Conservation (phyloP, 495 filamentous ascomycete genomes). For the Neurospora sp. region DNA sequence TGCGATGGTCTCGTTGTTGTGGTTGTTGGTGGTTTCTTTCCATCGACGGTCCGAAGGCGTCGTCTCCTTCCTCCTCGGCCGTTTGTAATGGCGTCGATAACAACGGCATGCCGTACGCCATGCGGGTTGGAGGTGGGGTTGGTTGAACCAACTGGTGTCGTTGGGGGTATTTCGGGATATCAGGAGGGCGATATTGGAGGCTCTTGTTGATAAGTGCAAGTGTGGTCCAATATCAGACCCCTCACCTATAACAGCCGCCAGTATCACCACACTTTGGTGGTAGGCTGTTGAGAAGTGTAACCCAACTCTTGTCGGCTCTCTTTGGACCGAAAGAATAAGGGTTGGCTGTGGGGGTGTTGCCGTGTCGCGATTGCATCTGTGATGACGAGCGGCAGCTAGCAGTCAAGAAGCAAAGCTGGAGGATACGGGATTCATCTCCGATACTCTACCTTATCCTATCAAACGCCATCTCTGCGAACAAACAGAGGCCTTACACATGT, state of each 20-base stretch:
- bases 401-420: neutral
- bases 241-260: neutral
- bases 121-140: neutral
- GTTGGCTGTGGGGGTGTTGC: neutral
- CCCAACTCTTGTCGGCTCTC: neutral
- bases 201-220: neutral
- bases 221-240: neutral
- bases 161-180: neutral
- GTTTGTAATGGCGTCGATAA: neutral
- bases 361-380: neutral
- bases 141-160: neutral
- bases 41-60: neutral
- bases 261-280: neutral
- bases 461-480: neutral
- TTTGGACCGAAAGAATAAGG: neutral
- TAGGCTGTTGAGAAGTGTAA: neutral
- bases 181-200: neutral
- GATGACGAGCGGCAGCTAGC: neutral
- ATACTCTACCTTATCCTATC: neutral
- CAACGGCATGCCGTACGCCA: neutral
- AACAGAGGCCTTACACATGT: neutral
- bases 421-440: neutral
- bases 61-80: neutral
- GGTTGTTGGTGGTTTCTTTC: neutral
- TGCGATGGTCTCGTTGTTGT: neutral